Conservation (phyloP, 2,329 filamentous ascomycete species). For the Fusarium sp. region DNA sequence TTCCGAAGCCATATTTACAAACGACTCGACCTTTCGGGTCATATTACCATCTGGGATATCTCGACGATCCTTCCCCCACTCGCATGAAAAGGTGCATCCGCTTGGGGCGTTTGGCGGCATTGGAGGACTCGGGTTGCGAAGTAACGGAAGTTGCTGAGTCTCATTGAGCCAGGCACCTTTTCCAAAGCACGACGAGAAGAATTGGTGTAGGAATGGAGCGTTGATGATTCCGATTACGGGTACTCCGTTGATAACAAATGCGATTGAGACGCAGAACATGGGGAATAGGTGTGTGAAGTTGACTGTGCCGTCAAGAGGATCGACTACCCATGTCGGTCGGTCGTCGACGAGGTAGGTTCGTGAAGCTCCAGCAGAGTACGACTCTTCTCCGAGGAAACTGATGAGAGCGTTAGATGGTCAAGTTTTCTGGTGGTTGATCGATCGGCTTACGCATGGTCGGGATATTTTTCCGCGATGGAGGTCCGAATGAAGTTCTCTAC, state of each 20-base stretch:
- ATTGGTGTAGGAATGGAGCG: slow-evolving; percentile 75
- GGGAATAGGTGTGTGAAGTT: slow-evolving; percentile 85
- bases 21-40: slow-evolving; percentile 77
- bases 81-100: slow-evolving; percentile 78
- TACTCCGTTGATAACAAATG: slow-evolving; percentile 67
- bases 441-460: slow-evolving; percentile 68
- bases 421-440: not conserved
- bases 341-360: slow-evolving; percentile 74
- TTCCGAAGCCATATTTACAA: slow-evolving; percentile 79
- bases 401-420: not conserved
- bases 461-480: slow-evolving; percentile 69
- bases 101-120: slow-evolving; percentile 72
- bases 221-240: slow-evolving; percentile 78
- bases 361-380: slow-evolving; percentile 74
- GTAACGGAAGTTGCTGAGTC: slow-evolving; percentile 69
- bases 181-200: slow-evolving; percentile 75
- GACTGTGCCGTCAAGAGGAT: slow-evolving; percentile 82
- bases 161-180: slow-evolving; percentile 77
- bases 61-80: slow-evolving; percentile 82
- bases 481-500: slow-evolving; percentile 76
- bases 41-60: slow-evolving; percentile 75
- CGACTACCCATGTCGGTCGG: slow-evolving; percentile 78
- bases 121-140: slow-evolving; percentile 70
- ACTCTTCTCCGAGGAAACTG: slow-evolving; percentile 82
- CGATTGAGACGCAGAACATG: slow-evolving; percentile 85